These are phyloP conservation scores for Stenocarpella maydis DNA, from an alignment of 2,329 filamentous ascomycete species.

Conservation along the genomic window DNA sequence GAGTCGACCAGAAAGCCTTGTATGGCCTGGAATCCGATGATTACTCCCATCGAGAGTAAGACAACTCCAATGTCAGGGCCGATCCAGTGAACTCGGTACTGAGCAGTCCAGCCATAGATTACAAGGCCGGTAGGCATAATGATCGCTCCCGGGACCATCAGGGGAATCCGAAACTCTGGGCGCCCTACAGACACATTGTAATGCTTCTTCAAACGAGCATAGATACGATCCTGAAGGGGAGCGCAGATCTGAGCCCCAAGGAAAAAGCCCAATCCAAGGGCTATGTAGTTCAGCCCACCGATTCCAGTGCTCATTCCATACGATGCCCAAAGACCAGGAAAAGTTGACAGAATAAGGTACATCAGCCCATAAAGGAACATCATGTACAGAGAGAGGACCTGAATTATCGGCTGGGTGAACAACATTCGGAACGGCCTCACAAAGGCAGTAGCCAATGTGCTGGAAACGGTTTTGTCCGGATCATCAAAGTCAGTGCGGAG, in stretches of 20 bases:
- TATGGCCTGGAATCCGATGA: slow-evolving; percentile 54
- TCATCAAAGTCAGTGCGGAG: slow-evolving; percentile 63
- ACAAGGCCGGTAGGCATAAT: slow-evolving; percentile 54
- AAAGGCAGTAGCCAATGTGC: slow-evolving; percentile 50
- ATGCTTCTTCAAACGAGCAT: slow-evolving; percentile 52
- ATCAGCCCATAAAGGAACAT: slow-evolving; percentile 62
- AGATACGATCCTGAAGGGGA: slow-evolving; percentile 55
- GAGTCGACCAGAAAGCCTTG: slow-evolving; percentile 57
- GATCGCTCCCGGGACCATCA: slow-evolving; percentile 62
- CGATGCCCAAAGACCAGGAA: slow-evolving; percentile 53
- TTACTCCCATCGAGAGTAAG: slow-evolving; percentile 49
- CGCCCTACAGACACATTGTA: slow-evolving; percentile 42
- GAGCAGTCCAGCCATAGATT: slow-evolving; percentile 56
- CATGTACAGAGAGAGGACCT: slow-evolving; percentile 59
- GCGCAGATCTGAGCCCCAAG: slow-evolving; percentile 51
- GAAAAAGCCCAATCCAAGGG: slow-evolving; percentile 47
- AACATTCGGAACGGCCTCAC: slow-evolving; percentile 60
- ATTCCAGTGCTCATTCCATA: slow-evolving; percentile 46
- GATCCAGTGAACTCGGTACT: slow-evolving; percentile 54
- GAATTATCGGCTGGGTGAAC: slow-evolving; percentile 60
- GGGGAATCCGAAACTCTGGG: slow-evolving; percentile 58
- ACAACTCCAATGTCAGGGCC: slow-evolving; percentile 53
- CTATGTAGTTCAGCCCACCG: slow-evolving; percentile 50
- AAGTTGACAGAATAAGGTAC: slow-evolving; percentile 60
- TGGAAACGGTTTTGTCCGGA: slow-evolving; percentile 43